phyloP scores from a whole-genome alignment of 805 yeast genomes.

The Saturnispora ahearnii region DNA sequence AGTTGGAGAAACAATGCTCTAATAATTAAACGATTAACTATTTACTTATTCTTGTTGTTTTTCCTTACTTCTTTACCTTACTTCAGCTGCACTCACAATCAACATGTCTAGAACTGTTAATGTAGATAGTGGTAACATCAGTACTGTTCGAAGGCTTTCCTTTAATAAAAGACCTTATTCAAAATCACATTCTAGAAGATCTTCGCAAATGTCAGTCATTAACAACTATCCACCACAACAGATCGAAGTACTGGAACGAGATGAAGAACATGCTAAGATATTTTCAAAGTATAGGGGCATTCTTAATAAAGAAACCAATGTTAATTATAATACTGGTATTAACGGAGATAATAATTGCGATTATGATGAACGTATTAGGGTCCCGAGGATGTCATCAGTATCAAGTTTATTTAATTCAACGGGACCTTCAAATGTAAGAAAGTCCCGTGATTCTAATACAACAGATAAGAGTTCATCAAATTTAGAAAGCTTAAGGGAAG shows the following conservation, averaged over 20 bases:
- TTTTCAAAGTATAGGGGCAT: conserved; percentile 26
- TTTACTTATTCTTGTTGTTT: too few relatives aligned
- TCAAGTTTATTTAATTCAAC: neutral
- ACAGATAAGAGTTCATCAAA: neutral
- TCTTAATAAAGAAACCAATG: conserved; percentile 19
- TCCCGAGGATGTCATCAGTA: neutral
- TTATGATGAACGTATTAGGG: neutral
- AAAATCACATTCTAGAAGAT: conserved; percentile 11
- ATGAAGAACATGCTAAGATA: conserved; percentile 24
- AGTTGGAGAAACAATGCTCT: too few relatives aligned
- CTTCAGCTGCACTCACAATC: too few relatives aligned
- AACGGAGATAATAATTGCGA: neutral
- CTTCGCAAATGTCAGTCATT: conserved; percentile 24
- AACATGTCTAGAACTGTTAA: neutral
- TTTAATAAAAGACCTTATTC: conserved; percentile 25
- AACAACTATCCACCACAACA: conserved; percentile 25
- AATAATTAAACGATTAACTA: too few relatives aligned
- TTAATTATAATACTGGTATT: conserved; percentile 44
- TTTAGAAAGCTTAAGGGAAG: conserved; percentile 14
- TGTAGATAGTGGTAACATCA: neutral
- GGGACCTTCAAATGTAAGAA: neutral
- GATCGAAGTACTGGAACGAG: conserved; percentile 22
- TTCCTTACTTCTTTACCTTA: too few relatives aligned
- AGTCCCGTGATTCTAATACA: neutral
- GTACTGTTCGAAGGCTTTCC: conserved; percentile 18